Evolutionary conservation across 495 filamentous ascomycete species (phyloP), one percentile per base, ranked within the genome.

Genomic region (Aspergillus olivimuriae): DNA sequence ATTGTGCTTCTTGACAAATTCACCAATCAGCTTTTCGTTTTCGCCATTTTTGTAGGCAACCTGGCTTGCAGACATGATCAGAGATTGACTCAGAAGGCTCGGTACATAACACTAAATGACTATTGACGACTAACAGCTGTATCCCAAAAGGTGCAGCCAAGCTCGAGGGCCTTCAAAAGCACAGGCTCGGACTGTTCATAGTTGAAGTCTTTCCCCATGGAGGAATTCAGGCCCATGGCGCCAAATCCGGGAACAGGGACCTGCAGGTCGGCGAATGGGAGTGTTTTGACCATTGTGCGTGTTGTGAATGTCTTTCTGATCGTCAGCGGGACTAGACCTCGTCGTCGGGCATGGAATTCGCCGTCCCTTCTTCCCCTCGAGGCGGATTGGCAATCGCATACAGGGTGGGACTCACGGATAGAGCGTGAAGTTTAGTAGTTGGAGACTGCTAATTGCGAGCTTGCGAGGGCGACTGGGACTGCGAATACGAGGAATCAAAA

Each of bases 81-180:
- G 30, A 22, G n/a, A 5, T n/a, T n/a, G n/a, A n/a, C n/a, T 14
- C 11, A 31, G n/a, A n/a, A n/a, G n/a, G n/a, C n/a, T n/a, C n/a
- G n/a, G n/a, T n/a, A n/a, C n/a, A n/a, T n/a, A 2, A 2, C 4
- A n/a, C 16, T 4, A 39, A 14, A 8, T 21, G 10, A 3, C 7
- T 39, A n/a, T n/a, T n/a, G n/a, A n/a, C n/a, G n/a, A 42, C 63
- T 42, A 45, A 70, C 71, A 33, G 72, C 72, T 30, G 71, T 75
- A 43, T 75, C 72, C 72, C 72, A 75, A 51, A 75, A 75, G 3
- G 69, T 74, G 34, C 71, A 75, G 8, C 71, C 72, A 5, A 75
- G 42, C 38, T 75, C 70, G 43, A 75, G 65, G 1, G 71, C 72
- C 45, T 73, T 74, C 31, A 72, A 44, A 1, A 75, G 51, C 0